Evolutionary conservation across 2,329 filamentous ascomycete genomes (phyloP), one percentile per base, ranked within the genome.

Genomic region (Camillea tinctor): DNA sequence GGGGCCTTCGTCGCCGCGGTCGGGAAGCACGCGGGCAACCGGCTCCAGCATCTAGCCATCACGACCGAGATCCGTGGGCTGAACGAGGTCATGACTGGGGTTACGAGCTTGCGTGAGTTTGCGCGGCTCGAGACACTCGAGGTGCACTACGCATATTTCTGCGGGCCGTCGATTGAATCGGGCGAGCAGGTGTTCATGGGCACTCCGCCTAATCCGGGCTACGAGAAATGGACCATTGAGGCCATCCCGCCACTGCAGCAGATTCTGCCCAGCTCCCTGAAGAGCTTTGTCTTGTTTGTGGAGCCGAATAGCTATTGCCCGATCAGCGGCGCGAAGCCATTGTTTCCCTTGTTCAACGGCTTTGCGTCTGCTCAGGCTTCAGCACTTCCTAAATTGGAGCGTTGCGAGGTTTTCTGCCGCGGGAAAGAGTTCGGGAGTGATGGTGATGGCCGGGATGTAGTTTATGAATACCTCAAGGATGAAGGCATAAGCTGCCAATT

Each of bases 1-100:
- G 64, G 57, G 24, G 56, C 57, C 13, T 66, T 66, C 30, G 58
- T 65, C 13, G 60, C 58, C 8, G 40, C 55, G 1, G 53, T 66
- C 11, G 65, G 62, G 52, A 58, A 56, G 52, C 49, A 63, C 19
- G 57, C 59, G 9, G 65, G 65, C 17, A n/a, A 55, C 9, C 58
- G 60, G 19, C 51, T 66, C 11, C 59, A 48, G 24, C 60, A 62
- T 24, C 63, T 66, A 23, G 54, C 55, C n/a, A 23, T 66, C 21
- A 63, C 63, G 1, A 20, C 64, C 15, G 57, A 56, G 26, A 21
- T 40, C 4, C 36, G 50, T 19, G 8, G 52, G 6, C 21, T 55
- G 1, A 55, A 57, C 20, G 51, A 49, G 24, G 59, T 61, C 19
- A 40, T 54, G 8, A 56, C 54, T 2, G 57, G 51, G 4, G 52